phyloP scores from a whole-genome alignment of 495 filamentous ascomycete genomes.

The Staphylotrichum longicolle region DNA sequence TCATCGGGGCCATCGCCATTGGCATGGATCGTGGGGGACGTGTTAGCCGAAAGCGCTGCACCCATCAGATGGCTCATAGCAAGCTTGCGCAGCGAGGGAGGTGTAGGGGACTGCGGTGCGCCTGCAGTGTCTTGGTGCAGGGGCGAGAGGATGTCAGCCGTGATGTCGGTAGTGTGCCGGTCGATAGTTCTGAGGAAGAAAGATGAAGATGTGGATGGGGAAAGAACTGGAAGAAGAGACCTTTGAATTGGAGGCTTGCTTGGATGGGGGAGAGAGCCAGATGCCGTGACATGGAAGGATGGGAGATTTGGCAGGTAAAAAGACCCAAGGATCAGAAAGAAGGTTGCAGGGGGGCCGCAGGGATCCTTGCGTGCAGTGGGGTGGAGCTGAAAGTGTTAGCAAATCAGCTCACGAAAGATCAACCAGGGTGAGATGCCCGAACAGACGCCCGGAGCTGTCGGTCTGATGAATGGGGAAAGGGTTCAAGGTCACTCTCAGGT shows the following conservation, averaged over 20 bases:
- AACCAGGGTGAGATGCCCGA: constrained; percentile 13
- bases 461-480: not conserved
- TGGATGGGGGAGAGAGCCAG: constrained; percentile 17
- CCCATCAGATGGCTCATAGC: constrained; percentile 49
- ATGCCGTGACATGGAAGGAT: constrained; percentile 29
- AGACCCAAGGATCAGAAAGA: constrained; percentile 7
- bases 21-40: constrained; percentile 32
- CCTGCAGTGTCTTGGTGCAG: constrained; percentile 30
- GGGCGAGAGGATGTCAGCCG: constrained; percentile 26
- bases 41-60: constrained; percentile 30
- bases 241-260: constrained; percentile 24
- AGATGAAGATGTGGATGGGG: not conserved
- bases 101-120: constrained; percentile 37
- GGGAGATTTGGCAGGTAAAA: constrained; percentile 20
- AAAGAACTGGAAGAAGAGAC: constrained; percentile 11
- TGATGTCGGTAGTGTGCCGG: constrained; percentile 14
- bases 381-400: constrained; percentile 10
- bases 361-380: constrained; percentile 4
- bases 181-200: not conserved
- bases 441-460: constrained; percentile 3
- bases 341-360: constrained; percentile 10
- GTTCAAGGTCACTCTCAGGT: not conserved
- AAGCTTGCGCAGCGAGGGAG: constrained; percentile 47
- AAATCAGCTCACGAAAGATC: constrained; percentile 19
- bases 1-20: constrained; percentile 18